Percentiles rank a stretch among this genome's conserved stretches.
Evolutionary conservation across 1,284 basidiomycete species (phyloP).

Genomic region (Coniferiporia weirii): DNA sequence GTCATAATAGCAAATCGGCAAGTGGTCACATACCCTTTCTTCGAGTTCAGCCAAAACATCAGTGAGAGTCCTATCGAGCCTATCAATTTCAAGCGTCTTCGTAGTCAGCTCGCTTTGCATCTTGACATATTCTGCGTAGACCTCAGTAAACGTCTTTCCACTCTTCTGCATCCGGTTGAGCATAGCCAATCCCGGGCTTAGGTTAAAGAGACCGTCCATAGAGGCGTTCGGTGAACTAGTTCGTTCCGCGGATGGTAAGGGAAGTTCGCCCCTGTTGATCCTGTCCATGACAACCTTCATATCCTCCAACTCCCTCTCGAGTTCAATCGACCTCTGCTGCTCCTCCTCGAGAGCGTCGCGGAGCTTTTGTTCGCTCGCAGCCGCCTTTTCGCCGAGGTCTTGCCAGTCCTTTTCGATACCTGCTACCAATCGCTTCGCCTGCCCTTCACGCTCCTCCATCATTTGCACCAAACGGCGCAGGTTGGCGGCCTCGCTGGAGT

Average conservation of each 20-base stretch:
- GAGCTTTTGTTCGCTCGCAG: constrained; percentile 57
- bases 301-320: constrained; percentile 55
- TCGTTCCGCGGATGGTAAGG: constrained; percentile 38
- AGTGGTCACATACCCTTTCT: constrained; percentile 62
- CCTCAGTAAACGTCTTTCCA: constrained; percentile 85
- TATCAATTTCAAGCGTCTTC: constrained; percentile 75
- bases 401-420: constrained; percentile 77
- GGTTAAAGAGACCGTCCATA: constrained; percentile 50
- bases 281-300: constrained; percentile 58
- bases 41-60: constrained; percentile 81
- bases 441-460: constrained; percentile 79
- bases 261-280: constrained; percentile 65
- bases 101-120: constrained; percentile 78
- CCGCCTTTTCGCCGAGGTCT: constrained; percentile 61
- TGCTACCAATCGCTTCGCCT: constrained; percentile 73
- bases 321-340: constrained; percentile 50
- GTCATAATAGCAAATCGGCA: background rate
- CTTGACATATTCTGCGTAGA: constrained; percentile 83
- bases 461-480: constrained; percentile 68
- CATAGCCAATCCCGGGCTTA: constrained; percentile 84
- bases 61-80: constrained; percentile 72
- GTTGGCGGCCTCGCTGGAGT: constrained; percentile 66
- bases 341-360: constrained; percentile 66
- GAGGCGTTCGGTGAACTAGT: constrained; percentile 33
- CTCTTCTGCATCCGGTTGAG: constrained; percentile 70